phyloP scores from a whole-genome alignment of 495 filamentous ascomycete genomes.

The Oidiodendron maius region DNA sequence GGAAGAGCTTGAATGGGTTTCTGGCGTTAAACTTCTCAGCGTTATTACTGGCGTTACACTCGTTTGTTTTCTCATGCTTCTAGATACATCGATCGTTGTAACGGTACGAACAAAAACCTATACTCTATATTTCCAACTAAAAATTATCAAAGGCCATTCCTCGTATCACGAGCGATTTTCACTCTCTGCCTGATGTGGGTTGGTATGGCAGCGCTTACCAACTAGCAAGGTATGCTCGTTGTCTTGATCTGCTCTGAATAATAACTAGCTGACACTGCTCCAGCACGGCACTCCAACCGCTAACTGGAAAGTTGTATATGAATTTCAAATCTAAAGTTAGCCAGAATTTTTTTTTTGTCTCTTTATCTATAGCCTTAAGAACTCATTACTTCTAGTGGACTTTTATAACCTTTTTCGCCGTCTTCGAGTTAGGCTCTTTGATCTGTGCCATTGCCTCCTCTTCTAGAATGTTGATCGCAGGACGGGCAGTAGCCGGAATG shows the following conservation, averaged over 20 bases:
- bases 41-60: constrained; percentile 25
- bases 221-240: constrained; percentile 30
- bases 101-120: constrained; percentile 19
- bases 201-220: too few species aligned
- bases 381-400: too few species aligned
- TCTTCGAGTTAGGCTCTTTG: constrained; percentile 49
- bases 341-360: too few species aligned
- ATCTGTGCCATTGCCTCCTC: constrained; percentile 46
- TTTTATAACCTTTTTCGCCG: constrained; percentile 36
- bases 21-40: constrained; percentile 24
- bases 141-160: constrained; percentile 25
- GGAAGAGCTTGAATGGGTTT: not conserved
- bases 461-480: constrained; percentile 49
- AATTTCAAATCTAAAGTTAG: constrained; percentile 35
- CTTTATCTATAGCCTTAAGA: too few species aligned
- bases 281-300: constrained; percentile 37
- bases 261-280: not conserved
- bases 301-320: constrained; percentile 38
- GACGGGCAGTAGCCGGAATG: constrained; percentile 48
- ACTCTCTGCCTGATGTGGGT: too few species aligned
- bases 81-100: constrained; percentile 43
- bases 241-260: not conserved
- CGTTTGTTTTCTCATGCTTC: constrained; percentile 38
- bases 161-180: constrained; percentile 37
- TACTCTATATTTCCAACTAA: not conserved